A percentile compares a stretch with the other conserved stretches of the same genome.
phyloP scores from a whole-genome alignment of 2,329 filamentous ascomycete species.

The Ophiostoma pallidulum region DNA sequence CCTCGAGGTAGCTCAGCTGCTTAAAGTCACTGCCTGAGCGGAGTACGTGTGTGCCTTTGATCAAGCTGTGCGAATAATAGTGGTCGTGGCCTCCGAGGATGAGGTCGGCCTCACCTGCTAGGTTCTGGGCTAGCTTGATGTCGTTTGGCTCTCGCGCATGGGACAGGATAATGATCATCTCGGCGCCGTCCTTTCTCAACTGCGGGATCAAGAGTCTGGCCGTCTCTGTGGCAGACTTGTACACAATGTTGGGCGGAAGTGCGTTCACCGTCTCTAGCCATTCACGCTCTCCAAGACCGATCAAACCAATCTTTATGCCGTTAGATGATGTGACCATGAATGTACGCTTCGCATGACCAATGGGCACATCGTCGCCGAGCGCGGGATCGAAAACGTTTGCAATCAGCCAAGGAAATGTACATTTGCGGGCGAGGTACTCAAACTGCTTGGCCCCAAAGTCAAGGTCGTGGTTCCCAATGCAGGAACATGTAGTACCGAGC shows the following conservation, averaged over 20 bases:
- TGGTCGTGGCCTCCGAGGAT: conserved; percentile 87
- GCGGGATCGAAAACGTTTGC: conserved; percentile 82
- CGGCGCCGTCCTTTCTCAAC: conserved; percentile 66
- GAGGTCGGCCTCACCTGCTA: conserved; percentile 68
- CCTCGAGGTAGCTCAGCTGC: conserved; percentile 81
- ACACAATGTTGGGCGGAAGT: conserved; percentile 71
- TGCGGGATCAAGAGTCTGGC: conserved; percentile 66
- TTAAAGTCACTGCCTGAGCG: conserved; percentile 88
- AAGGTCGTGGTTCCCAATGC: conserved; percentile 85
- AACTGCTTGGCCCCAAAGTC: conserved; percentile 85
- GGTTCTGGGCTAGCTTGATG: conserved; percentile 68
- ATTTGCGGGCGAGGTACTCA: conserved; percentile 60
- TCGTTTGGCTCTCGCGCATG: conserved; percentile 88
- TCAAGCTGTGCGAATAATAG: conserved; percentile 67
- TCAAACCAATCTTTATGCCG: conserved; percentile 75
- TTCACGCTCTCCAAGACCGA: conserved; percentile 78
- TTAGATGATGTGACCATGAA: conserved; percentile 71
- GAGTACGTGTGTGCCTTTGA: conserved; percentile 76
- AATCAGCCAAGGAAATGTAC: conserved; percentile 80
- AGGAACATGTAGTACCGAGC: conserved; percentile 70
- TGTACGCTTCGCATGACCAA: conserved; percentile 67
- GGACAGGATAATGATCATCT: conserved; percentile 73
- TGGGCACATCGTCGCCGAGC: conserved; percentile 61
- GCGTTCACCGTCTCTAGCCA: conserved; percentile 86
- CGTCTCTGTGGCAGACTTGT: conserved; percentile 66